Evolutionary conservation across 805 yeast genomes (phyloP).

Genomic region (Wickerhamiella kurtzmanii): DNA sequence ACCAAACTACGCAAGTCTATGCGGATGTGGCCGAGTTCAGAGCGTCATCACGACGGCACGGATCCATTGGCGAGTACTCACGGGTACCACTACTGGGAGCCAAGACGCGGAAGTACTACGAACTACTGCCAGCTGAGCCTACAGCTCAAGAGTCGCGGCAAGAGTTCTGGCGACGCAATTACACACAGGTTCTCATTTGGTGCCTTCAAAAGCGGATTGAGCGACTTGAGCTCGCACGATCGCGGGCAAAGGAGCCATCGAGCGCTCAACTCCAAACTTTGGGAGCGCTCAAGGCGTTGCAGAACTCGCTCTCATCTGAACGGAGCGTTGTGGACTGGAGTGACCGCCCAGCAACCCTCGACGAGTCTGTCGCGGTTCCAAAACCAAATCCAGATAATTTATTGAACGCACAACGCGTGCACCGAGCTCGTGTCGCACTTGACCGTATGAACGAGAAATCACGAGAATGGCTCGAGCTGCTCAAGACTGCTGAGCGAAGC

Average conservation of each 20-base stretch:
- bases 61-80: neutral
- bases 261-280: neutral
- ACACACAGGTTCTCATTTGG: slow-evolving; percentile 16
- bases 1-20: neutral
- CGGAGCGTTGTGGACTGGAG: neutral
- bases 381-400: neutral
- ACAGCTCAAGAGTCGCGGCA: neutral
- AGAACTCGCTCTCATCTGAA: neutral
- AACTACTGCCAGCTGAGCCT: neutral
- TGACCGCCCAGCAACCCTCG: neutral
- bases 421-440: neutral
- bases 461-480: neutral
- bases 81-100: neutral
- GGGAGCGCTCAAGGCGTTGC: neutral
- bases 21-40: neutral
- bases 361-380: neutral
- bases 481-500: neutral
- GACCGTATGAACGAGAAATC: neutral
- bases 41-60: neutral
- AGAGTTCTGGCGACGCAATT: slow-evolving; percentile 1
- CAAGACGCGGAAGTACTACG: neutral
- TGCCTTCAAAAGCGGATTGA: slow-evolving; percentile 9
- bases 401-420: neutral
- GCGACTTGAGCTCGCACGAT: neutral
- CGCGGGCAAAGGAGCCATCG: neutral